Base-by-base conservation (phyloP, 148 eudicot species). In the Salicornia ramosissima region DNA sequence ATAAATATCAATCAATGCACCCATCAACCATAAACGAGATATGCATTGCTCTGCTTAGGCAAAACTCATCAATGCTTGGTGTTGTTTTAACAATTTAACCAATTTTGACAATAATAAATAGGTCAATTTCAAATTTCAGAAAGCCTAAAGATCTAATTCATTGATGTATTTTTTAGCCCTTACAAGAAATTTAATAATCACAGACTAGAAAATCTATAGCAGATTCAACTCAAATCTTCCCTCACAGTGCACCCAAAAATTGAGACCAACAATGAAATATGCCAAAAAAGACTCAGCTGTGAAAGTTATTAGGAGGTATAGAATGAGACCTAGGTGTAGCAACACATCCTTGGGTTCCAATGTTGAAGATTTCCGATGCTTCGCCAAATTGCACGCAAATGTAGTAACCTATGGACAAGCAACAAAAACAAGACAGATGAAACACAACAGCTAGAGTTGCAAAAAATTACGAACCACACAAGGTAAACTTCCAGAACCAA, bases 281-380 rank as follows among this genome's bases (percentile, higher is more conserved):
- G 18, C 42, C 43, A 70, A 24, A 18, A 56, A 65, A 25, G 22
- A 28, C 31, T 5, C 47, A 43, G 29, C 49, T 13, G 42, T 42
- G 21, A 66, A 68, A 19, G 24, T 47, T 61, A 61, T 47, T 24
- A 36, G 57, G 52, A 70, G 70, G 68, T 21, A 55, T 62, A 69
- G 80, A 71, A 79, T 74, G 68, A 71, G 15, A 93, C 98, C 98
- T 86, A 94, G 79, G 83, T 94, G 97, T 71, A 94, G 83, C 82
- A 90, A 72, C 46, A 94, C 86, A 83, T 94, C 98, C 80, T 90
- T 94, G 71, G 97, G 65, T 66, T 94, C 98, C 73, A 94, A 70
- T 36, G 81, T 84, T 52, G 98, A 83, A 58, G 98, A 94, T 55
- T 94, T 94, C 72, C 98, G 88, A 83, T 94, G 98, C 84, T 94